These are phyloP conservation scores for Neurospora sp. DNA, from an alignment of 2,329 filamentous ascomycete species.

Conservation along the genomic window DNA sequence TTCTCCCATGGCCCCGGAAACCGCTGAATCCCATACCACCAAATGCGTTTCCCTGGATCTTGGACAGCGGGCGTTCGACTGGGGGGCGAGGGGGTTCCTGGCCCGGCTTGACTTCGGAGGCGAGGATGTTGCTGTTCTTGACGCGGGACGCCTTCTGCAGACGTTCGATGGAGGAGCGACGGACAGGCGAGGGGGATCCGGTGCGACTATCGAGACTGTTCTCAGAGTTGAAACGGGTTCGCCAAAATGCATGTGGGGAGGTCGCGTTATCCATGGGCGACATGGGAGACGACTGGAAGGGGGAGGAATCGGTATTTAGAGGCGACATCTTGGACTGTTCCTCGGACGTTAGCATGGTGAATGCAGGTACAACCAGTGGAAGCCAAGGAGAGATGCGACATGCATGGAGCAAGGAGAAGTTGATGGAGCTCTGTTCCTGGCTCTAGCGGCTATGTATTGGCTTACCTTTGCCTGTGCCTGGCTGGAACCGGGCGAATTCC, in stretches of 20 bases:
- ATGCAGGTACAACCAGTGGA: slow-evolving; percentile 1
- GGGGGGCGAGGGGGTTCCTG: slow-evolving; percentile 77
- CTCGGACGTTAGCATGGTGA: slow-evolving; percentile 35
- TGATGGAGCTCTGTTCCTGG: slow-evolving; percentile 1
- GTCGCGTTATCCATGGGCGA: slow-evolving; percentile 60
- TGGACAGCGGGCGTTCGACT: slow-evolving; percentile 73
- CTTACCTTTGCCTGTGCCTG: slow-evolving; percentile 58
- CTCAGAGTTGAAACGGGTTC: slow-evolving; percentile 62
- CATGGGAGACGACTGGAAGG: slow-evolving; percentile 76
- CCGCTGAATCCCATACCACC: slow-evolving; percentile 46
- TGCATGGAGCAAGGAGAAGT: not conserved
- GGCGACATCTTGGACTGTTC: not conserved
- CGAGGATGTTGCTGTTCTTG: slow-evolving; percentile 96
- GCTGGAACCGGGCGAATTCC: slow-evolving; percentile 89
- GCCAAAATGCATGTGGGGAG: slow-evolving; percentile 87
- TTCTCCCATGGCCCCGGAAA: slow-evolving; percentile 39
- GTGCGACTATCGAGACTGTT: slow-evolving; percentile 54
- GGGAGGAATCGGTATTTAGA: slow-evolving; percentile 64
- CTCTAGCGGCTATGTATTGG: slow-evolving; percentile 14
- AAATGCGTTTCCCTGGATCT: slow-evolving; percentile 64
- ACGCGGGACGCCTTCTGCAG: slow-evolving; percentile 90
- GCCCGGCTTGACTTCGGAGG: slow-evolving; percentile 81
- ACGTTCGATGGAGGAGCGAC: slow-evolving; percentile 88
- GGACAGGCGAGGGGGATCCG: slow-evolving; percentile 59
- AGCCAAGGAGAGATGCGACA: slow-evolving; percentile 2